phyloP scores from a whole-genome alignment of 768 basidiomycete species.

The Dacryopinax primogenitus region DNA sequence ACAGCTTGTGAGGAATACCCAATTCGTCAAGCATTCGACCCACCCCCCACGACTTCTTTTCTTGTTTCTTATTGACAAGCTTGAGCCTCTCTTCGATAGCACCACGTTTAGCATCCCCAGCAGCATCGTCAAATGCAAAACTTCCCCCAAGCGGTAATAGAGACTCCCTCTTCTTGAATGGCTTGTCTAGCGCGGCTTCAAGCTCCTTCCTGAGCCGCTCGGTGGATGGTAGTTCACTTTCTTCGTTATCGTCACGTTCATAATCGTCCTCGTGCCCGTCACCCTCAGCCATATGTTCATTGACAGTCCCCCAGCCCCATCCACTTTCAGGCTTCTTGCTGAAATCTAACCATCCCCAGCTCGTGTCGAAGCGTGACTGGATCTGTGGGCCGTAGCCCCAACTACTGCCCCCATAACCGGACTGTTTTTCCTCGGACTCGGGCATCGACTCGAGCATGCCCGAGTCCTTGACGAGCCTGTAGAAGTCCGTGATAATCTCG shows the following conservation, averaged over 20 bases:
- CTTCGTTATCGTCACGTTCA: neutral
- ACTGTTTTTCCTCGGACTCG: neutral
- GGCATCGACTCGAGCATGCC: neutral
- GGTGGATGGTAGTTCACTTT: neutral
- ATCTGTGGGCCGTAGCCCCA: neutral
- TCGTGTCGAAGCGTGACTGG: neutral
- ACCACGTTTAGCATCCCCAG: neutral
- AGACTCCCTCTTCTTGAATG: constrained; percentile 4
- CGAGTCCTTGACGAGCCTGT: neutral
- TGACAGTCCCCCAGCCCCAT: neutral
- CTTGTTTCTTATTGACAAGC: neutral
- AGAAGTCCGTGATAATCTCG: neutral
- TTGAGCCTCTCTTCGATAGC: neutral
- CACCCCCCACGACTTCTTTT: neutral
- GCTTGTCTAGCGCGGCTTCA: neutral
- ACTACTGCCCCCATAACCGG: neutral
- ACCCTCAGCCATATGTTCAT: neutral
- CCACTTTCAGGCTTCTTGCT: neutral
- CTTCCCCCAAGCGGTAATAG: neutral
- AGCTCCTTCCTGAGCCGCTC: neutral
- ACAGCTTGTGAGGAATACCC: neutral
- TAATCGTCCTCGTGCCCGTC: neutral
- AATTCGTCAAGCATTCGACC: neutral
- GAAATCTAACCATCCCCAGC: neutral
- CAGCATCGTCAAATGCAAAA: neutral